Conservation (phyloP, 495 filamentous ascomycete species). For the Penicillium argentinense region DNA sequence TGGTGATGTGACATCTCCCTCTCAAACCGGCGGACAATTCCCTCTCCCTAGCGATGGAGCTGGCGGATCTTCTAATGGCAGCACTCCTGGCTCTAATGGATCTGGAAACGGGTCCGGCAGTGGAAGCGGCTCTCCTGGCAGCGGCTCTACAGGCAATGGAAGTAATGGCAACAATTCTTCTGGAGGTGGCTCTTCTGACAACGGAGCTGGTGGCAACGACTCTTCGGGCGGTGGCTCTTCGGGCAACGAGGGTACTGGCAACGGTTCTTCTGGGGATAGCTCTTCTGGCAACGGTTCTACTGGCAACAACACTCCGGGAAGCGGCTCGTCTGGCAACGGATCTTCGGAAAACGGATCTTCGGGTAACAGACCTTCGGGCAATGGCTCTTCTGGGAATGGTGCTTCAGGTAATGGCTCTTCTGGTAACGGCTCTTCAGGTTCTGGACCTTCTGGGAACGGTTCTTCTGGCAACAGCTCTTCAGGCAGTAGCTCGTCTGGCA, state of each 20-base stretch:
- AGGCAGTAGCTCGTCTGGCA: too few relatives aligned
- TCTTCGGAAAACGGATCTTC: not conserved
- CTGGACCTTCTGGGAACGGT: too few relatives aligned
- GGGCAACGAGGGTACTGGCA: not conserved
- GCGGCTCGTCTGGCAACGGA: not conserved
- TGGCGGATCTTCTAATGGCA: too few relatives aligned
- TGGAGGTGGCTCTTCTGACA: not conserved
- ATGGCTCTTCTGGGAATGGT: not conserved
- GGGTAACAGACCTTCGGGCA: not conserved
- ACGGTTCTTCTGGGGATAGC: not conserved
- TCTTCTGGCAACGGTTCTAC: not conserved
- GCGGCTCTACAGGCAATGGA: not conserved
- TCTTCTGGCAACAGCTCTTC: not conserved
- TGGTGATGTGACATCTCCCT: not conserved
- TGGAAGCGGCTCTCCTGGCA: not conserved
- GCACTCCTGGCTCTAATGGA: too few relatives aligned
- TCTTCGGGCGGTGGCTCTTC: not conserved
- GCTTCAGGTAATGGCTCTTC: not conserved
- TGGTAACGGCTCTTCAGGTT: not conserved
- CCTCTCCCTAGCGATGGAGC: too few relatives aligned
- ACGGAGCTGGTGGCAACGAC: not conserved
- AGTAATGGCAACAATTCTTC: not conserved
- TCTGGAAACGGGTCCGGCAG: not conserved
- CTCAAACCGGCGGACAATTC: too few relatives aligned
- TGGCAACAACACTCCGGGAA: not conserved